Evolutionary conservation across 169 alveolate genomes (phyloP).

Genomic region (Cryptosporidium baileyi): DNA sequence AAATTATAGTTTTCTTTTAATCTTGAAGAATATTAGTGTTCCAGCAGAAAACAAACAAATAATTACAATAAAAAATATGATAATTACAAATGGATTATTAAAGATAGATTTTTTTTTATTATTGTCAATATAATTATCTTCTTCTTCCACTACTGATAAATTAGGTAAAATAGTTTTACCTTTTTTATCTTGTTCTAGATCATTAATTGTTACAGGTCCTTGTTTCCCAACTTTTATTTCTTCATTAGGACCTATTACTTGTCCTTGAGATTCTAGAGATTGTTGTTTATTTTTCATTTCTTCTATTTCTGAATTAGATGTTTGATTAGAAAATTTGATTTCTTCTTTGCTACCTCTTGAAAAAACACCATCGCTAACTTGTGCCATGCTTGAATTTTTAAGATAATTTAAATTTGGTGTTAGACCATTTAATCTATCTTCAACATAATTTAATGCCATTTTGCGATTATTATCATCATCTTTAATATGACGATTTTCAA

Average conservation of each 20-base stretch:
- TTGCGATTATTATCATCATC: background rate
- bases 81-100: constrained; percentile 16
- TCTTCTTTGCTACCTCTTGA: constrained; percentile 27
- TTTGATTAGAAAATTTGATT: background rate
- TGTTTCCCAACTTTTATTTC: constrained; percentile 9
- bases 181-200: constrained; percentile 16
- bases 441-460: background rate
- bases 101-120: background rate
- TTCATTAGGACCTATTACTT: constrained; percentile 2
- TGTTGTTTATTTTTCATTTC: constrained; percentile 40
- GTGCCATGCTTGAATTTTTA: constrained; percentile 1
- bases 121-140: background rate
- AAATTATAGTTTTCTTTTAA: background rate
- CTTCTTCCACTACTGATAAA: constrained; percentile 13
- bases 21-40: constrained; percentile 20
- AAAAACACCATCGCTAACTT: constrained; percentile 20
- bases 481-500: background rate
- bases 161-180: constrained; percentile 58
- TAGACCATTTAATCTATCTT: constrained; percentile 9
- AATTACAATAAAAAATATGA: background rate
- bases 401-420: constrained; percentile 20
- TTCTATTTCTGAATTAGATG: background rate
- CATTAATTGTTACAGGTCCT: constrained; percentile 48
- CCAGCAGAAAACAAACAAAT: constrained; percentile 26
- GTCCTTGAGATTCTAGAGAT: constrained; percentile 43